phyloP scores from a whole-genome alignment of 2,329 filamentous ascomycete species.

The Fusarium pseudoanthophilum region DNA sequence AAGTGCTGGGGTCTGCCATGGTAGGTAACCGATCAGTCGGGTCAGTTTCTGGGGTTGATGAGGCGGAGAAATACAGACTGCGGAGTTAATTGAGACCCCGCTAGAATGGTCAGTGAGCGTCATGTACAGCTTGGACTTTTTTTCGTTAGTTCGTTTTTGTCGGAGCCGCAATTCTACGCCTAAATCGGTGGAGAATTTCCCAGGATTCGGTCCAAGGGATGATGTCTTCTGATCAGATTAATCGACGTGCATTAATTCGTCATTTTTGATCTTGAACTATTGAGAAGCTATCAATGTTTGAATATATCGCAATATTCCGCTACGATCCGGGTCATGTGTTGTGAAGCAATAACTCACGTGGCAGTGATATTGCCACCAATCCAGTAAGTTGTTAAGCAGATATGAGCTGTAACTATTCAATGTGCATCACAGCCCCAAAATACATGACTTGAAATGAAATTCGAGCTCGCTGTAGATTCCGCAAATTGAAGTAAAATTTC shows the following conservation, averaged over 20 bases:
- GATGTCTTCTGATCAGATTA: background rate
- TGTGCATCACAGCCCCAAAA: too few relatives aligned
- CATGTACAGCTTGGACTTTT: background rate
- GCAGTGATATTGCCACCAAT: too few relatives aligned
- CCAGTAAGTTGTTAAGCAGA: too few relatives aligned
- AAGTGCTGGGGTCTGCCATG: constrained; percentile 1
- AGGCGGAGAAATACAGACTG: constrained; percentile 5
- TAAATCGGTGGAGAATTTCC: background rate
- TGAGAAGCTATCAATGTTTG: accelerated
- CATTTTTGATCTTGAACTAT: too few relatives aligned
- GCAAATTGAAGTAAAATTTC: too few relatives aligned
- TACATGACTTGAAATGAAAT: too few relatives aligned
- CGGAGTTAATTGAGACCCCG: background rate
- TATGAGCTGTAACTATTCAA: too few relatives aligned
- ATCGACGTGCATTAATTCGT: accelerated
- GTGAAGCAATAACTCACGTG: too few relatives aligned
- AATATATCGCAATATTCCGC: accelerated
- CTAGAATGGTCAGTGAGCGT: background rate
- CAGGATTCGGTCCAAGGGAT: background rate
- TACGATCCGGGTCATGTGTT: too few relatives aligned
- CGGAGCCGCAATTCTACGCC: background rate
- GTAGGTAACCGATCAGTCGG: background rate
- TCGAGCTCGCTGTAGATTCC: too few relatives aligned
- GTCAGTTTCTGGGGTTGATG: background rate
- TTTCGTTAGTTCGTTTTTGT: background rate